phyloP scores from a whole-genome alignment of 495 filamentous ascomycete species.

The Penicillium canescens region DNA sequence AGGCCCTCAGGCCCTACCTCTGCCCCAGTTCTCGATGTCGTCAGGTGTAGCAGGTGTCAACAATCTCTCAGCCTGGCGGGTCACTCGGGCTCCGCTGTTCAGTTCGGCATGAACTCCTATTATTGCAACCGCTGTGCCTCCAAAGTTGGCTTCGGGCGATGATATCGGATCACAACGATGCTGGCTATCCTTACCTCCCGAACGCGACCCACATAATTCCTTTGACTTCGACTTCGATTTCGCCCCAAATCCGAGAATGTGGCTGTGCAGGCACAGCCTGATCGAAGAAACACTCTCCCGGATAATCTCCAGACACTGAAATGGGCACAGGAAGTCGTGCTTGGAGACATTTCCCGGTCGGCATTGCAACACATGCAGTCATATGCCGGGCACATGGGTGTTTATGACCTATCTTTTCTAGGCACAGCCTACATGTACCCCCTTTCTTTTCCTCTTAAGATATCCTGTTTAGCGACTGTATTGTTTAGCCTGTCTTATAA shows the following conservation, averaged over 20 bases:
- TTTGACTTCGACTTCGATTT: neutral
- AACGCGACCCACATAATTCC: neutral
- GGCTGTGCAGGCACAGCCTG: constrained; percentile 18
- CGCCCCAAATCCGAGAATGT: neutral
- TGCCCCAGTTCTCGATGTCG: constrained; percentile 36
- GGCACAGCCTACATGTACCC: too few relatives aligned
- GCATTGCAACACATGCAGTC: too few relatives aligned
- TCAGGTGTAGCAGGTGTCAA: constrained; percentile 52
- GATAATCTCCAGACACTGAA: too few relatives aligned
- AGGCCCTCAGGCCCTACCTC: constrained; percentile 9
- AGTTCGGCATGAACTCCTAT: constrained; percentile 75
- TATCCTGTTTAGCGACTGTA: too few relatives aligned
- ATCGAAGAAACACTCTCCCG: too few relatives aligned
- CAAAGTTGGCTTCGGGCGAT: constrained; percentile 67
- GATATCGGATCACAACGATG: constrained; percentile 30
- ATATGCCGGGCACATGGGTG: too few relatives aligned
- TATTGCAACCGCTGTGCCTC: constrained; percentile 75
- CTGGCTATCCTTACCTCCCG: neutral
- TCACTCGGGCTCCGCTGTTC: constrained; percentile 54
- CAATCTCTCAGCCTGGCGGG: constrained; percentile 45
- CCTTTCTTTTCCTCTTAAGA: too few relatives aligned
- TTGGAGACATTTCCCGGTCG: too few relatives aligned
- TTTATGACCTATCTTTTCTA: too few relatives aligned
- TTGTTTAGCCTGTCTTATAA: too few relatives aligned
- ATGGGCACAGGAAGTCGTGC: too few relatives aligned